Evolutionary conservation across 768 basidiomycete species (phyloP), one percentile per base, ranked within the genome.

Genomic region (Favolaschia claudopus): DNA sequence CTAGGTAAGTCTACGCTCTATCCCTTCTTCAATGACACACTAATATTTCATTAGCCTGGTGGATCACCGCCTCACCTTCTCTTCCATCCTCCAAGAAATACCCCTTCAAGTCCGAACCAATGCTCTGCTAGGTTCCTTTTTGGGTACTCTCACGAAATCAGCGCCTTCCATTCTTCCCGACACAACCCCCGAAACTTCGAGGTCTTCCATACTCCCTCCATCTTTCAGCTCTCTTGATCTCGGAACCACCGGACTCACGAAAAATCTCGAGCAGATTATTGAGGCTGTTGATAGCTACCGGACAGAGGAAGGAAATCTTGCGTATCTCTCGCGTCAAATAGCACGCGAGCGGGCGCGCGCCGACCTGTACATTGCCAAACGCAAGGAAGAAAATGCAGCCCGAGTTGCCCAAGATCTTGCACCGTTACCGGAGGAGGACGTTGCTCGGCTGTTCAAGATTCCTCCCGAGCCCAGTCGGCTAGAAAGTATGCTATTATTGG

Each of bases 271-370:
- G 77, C 85, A 89, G 72, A 87, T 95, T 46, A 86, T 92, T 59
- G 93, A 96, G 72, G 86, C 89, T 0, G 79, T 96, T 58, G 93
- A 95, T 76, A 84, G 78, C 66, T 93, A 95, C 77, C 87, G 89
- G 67, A 93, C 91, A 52, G 95, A 97, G 74, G 92, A 96, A 69
- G 92, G 93, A 47, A 96, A 96, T 74, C 83, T 95, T 63, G 94
- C 91, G 50, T 97, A 94, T 79, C 78, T 93, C 65, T 82, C 82
- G 40, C 88, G 95, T 52, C 95, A 96, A 72, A 96, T 96, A 69
- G 89, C 89, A 28, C 85, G 95, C 28, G 95, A 97, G 74, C 89
- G 86, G 69, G 75, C 82, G 39, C 86, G 85, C 59, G 92, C 93
- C 46, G 95, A 97, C 54, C 80, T 82, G 50, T 89, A 89, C 69